These are phyloP conservation scores for Periconia sp. DNA, from an alignment of 2,329 filamentous ascomycete genomes.

Conservation along the genomic window DNA sequence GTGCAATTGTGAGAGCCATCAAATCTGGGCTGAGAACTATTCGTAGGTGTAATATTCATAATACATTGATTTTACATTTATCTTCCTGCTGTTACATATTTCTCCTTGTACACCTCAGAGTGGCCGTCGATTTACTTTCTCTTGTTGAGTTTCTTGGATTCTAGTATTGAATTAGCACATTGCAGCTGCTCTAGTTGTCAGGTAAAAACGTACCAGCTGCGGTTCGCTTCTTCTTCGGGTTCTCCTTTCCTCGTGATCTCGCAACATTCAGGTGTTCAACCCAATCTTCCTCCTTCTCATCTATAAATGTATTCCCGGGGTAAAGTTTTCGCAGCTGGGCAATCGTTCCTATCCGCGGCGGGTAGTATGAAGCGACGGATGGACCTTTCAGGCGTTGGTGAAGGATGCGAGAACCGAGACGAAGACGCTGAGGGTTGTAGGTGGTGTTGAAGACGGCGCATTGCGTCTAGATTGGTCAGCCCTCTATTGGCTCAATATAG, in stretches of 20 bases:
- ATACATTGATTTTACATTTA: background rate
- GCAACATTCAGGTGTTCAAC: constrained; percentile 64
- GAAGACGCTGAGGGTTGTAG: constrained; percentile 81
- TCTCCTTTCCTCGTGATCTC: constrained; percentile 72
- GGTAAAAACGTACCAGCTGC: constrained; percentile 46
- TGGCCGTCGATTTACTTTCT: constrained; percentile 37
- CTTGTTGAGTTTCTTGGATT: constrained; percentile 52
- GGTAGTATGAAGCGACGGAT: constrained; percentile 83
- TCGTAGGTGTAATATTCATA: no score
- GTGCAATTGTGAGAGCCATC: no score
- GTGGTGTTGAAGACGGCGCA: constrained; percentile 89
- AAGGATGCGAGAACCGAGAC: constrained; percentile 88
- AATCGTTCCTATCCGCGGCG: constrained; percentile 70
- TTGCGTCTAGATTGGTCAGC: constrained; percentile 64
- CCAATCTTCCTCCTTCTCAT: constrained; percentile 79
- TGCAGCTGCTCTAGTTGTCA: background rate
- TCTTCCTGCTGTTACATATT: background rate
- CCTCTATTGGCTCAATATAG: background rate
- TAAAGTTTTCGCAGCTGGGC: constrained; percentile 73
- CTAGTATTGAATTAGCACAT: constrained; percentile 26
- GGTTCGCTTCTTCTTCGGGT: constrained; percentile 84
- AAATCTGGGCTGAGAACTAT: no score
- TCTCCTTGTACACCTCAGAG: background rate
- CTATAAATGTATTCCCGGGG: constrained; percentile 66
- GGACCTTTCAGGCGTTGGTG: constrained; percentile 87